Conservation (phyloP, 2,329 filamentous ascomycete species). For the Lecanicillium sp. region DNA sequence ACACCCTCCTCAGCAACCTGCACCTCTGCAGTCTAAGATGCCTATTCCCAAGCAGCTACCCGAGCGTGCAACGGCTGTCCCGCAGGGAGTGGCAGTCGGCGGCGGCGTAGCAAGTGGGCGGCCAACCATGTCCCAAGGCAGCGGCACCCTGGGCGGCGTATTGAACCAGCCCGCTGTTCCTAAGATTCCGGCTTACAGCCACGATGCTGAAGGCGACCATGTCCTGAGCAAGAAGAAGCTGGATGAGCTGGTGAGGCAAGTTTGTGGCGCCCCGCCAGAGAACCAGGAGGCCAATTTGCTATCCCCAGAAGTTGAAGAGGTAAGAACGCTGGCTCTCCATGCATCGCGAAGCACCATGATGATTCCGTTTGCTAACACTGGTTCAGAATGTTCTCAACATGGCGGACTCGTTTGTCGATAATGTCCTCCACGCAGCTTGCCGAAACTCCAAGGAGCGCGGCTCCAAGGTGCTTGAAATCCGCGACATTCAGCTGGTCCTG, state of each 20-base stretch:
- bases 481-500: conserved; percentile 74
- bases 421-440: conserved; percentile 79
- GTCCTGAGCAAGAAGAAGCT: conserved; percentile 97
- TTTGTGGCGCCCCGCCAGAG: conserved; percentile 72
- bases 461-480: conserved; percentile 82
- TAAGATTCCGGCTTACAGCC: conserved; percentile 73
- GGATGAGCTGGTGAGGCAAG: conserved; percentile 88
- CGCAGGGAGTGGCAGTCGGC: conserved; percentile 63
- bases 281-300: conserved; percentile 68
- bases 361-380: conserved; percentile 11
- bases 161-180: conserved; percentile 81
- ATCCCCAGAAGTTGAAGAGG: conserved; percentile 92
- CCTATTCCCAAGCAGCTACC: conserved; percentile 75
- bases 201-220: conserved; percentile 86
- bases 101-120: conserved; percentile 57
- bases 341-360: not conserved
- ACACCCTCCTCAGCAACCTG: conserved; percentile 37
- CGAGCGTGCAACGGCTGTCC: conserved; percentile 58
- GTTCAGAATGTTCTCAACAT: conserved; percentile 76
- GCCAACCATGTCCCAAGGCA: conserved; percentile 77
- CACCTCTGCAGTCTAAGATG: conserved; percentile 54
- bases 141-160: conserved; percentile 68
- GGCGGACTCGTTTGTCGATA: conserved; percentile 91
- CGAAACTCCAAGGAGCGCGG: conserved; percentile 88
- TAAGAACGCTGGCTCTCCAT: conserved; percentile 38